Evolutionary conservation across 2,329 filamentous ascomycete species (phyloP).

Genomic region (Nemania serpens): DNA sequence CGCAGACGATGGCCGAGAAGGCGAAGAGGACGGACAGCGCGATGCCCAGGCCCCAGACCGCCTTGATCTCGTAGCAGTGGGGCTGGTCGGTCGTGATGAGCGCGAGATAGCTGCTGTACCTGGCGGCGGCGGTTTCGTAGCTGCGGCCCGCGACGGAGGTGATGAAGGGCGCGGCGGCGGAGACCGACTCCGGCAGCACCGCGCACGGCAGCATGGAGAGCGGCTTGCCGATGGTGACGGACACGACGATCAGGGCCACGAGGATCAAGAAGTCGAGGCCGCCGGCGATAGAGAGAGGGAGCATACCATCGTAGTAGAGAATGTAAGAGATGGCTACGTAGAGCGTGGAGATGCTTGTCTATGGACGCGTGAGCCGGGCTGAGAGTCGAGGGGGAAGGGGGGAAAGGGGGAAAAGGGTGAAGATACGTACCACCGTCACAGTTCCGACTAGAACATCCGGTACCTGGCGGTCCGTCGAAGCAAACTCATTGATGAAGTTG

Average conservation of each 20-base stretch:
- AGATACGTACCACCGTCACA: constrained; percentile 70
- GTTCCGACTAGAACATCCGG: constrained; percentile 78
- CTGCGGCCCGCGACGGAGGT: constrained; percentile 34
- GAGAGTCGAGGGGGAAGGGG: background rate
- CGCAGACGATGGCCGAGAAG: constrained; percentile 62
- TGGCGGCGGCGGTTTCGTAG: constrained; percentile 31
- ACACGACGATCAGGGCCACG: constrained; percentile 77
- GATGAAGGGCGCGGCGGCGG: constrained; percentile 44
- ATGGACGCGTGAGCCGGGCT: constrained; percentile 22
- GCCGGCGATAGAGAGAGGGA: constrained; percentile 72
- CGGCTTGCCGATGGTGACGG: constrained; percentile 78
- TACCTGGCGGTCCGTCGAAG: constrained; percentile 65
- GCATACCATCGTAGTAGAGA: constrained; percentile 76
- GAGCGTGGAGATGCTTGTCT: constrained; percentile 79
- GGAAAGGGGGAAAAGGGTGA: background rate
- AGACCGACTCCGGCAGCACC: constrained; percentile 48
- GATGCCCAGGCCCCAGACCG: constrained; percentile 85
- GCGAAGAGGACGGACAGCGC: constrained; percentile 74
- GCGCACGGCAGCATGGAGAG: constrained; percentile 78
- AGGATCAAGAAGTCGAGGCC: constrained; percentile 71
- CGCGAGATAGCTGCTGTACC: constrained; percentile 48
- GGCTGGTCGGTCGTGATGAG: constrained; percentile 59
- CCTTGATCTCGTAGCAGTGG: constrained; percentile 84
- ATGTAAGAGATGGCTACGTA: constrained; percentile 83
- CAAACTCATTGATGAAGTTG: constrained; percentile 81